Evolutionary conservation across 306 rosid species (phyloP).

Genomic region (Medicago arabica): DNA sequence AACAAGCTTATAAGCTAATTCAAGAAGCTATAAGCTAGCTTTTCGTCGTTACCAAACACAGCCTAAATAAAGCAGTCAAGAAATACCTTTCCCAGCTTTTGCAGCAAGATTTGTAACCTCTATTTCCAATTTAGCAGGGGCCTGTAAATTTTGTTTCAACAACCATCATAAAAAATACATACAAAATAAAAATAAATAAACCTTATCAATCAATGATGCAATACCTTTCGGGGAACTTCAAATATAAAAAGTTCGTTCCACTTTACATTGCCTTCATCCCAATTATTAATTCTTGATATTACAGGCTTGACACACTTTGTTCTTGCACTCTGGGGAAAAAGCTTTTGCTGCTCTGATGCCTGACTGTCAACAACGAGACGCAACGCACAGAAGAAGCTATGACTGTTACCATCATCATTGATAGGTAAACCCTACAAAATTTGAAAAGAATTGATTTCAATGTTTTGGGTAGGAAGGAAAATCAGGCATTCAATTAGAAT

Average conservation of each 20-base stretch:
- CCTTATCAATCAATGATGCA: constrained; percentile 7
- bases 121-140: constrained; percentile 86
- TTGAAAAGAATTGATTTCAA: constrained; percentile 37
- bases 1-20: too few species aligned
- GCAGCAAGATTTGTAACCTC: constrained; percentile 97
- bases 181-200: constrained; percentile 11
- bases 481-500: background rate
- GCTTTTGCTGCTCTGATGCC: constrained; percentile 88
- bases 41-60: too few species aligned
- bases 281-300: constrained; percentile 48
- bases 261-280: constrained; percentile 71
- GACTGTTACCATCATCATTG: constrained; percentile 89
- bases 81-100: constrained; percentile 94
- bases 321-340: constrained; percentile 99
- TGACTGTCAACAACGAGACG: constrained; percentile 84
- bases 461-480: constrained; percentile 27
- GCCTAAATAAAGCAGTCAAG: constrained; percentile 27
- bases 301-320: constrained; percentile 91
- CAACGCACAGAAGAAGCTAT: constrained; percentile 95
- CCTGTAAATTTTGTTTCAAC: constrained; percentile 57
- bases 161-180: constrained; percentile 7
- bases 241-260: constrained; percentile 98
- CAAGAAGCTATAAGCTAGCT: too few species aligned
- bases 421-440: constrained; percentile 78
- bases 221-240: constrained; percentile 91